phyloP scores from a whole-genome alignment of 2,329 filamentous ascomycete species.

The Teratosphaeria pseudoeucalypti region DNA sequence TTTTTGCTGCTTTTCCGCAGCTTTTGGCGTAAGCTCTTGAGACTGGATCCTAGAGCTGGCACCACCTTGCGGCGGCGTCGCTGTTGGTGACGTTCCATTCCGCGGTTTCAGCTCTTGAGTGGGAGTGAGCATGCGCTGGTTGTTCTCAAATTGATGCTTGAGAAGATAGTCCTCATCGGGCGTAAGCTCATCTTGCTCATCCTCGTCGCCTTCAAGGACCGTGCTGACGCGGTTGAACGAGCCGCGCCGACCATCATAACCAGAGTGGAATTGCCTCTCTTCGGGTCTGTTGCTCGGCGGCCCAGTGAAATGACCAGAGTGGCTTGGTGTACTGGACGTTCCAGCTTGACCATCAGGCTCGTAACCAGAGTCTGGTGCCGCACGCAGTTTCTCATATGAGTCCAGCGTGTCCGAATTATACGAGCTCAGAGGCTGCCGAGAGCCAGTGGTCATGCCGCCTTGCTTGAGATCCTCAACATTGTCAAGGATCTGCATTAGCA shows the following conservation, averaged over 20 bases:
- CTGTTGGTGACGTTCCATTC: slow-evolving; percentile 21
- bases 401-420: slow-evolving; percentile 40
- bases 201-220: slow-evolving; percentile 72
- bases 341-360: slow-evolving; percentile 74
- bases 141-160: slow-evolving; percentile 48
- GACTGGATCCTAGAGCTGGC: slow-evolving; percentile 41
- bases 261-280: slow-evolving; percentile 35
- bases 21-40: slow-evolving; percentile 67
- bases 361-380: slow-evolving; percentile 63
- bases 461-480: slow-evolving; percentile 66
- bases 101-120: slow-evolving; percentile 40
- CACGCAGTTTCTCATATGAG: slow-evolving; percentile 61
- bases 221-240: slow-evolving; percentile 82
- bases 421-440: slow-evolving; percentile 14
- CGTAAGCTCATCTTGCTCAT: slow-evolving; percentile 51
- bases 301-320: slow-evolving; percentile 58
- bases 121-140: slow-evolving; percentile 52
- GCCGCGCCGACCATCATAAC: slow-evolving; percentile 41
- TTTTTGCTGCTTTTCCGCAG: slow-evolving; percentile 70
- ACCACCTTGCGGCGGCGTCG: slow-evolving; percentile 46
- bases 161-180: slow-evolving; percentile 37
- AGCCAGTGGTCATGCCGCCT: slow-evolving; percentile 11
- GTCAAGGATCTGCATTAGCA: slow-evolving; percentile 75
- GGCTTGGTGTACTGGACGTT: slow-evolving; percentile 62
- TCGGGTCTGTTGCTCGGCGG: slow-evolving; percentile 13